Evolutionary conservation across 768 basidiomycete genomes (phyloP).

Genomic region (Ramaria rubella): DNA sequence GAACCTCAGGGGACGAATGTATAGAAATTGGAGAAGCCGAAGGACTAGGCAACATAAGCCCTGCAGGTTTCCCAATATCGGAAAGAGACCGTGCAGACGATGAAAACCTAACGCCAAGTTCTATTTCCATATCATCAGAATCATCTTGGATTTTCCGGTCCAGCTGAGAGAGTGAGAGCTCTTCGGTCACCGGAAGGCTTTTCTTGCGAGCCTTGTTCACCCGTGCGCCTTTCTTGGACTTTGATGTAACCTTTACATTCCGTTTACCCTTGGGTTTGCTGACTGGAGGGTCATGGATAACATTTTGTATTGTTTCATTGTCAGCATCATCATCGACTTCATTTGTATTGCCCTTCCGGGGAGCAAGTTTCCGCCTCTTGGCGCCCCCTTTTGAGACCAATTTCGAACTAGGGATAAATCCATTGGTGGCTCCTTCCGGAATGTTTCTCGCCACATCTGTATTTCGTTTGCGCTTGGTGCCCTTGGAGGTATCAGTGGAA

Average conservation of each 20-base stretch:
- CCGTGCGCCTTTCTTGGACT: conserved; percentile 17
- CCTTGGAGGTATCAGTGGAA: conserved; percentile 22
- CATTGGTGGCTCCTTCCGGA: conserved; percentile 60
- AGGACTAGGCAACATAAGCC: background rate
- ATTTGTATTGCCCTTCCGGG: conserved; percentile 39
- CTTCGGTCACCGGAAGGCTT: conserved; percentile 16
- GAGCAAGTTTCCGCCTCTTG: conserved; percentile 36
- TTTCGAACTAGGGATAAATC: conserved; percentile 65
- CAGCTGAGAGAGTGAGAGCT: conserved; percentile 35
- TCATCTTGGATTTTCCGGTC: conserved; percentile 44
- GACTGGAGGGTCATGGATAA: conserved; percentile 33
- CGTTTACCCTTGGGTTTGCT: conserved; percentile 20
- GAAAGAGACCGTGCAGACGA: conserved; percentile 6
- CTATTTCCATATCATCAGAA: conserved; percentile 50
- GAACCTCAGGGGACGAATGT: background rate
- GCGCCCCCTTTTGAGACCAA: conserved; percentile 44
- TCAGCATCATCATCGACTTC: conserved; percentile 60
- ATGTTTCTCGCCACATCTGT: conserved; percentile 64
- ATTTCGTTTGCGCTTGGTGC: conserved; percentile 64
- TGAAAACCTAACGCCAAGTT: conserved; percentile 31
- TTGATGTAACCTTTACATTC: conserved; percentile 15
- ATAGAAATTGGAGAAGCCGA: background rate
- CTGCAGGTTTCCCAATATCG: background rate
- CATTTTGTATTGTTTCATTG: conserved; percentile 61
- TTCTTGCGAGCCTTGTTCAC: conserved; percentile 8